Evolutionary conservation across 2,329 filamentous ascomycete genomes (phyloP).

Genomic region (Gyromitra esculenta): DNA sequence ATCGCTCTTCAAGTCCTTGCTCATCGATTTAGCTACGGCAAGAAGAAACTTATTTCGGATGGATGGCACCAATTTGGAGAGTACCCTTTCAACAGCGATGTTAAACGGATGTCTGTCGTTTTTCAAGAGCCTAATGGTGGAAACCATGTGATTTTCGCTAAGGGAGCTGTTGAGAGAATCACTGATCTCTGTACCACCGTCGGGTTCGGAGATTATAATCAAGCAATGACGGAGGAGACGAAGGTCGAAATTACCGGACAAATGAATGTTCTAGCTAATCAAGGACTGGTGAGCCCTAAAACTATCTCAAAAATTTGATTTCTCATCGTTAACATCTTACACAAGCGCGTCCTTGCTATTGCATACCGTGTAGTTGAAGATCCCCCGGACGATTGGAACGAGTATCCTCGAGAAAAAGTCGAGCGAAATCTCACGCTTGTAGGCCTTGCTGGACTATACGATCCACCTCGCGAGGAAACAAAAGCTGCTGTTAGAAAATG

Average conservation of each 20-base stretch:
- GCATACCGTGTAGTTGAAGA: constrained; percentile 62
- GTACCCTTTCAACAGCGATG: constrained; percentile 71
- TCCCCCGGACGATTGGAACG: constrained; percentile 57
- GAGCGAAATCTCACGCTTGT: constrained; percentile 68
- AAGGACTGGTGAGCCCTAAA: constrained; percentile 63
- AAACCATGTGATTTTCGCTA: constrained; percentile 66
- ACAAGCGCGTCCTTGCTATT: constrained; percentile 68
- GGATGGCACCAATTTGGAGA: constrained; percentile 68
- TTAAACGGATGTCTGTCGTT: constrained; percentile 74
- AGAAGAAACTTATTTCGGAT: constrained; percentile 60
- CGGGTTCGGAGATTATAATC: constrained; percentile 61
- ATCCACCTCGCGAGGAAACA: constrained; percentile 70
- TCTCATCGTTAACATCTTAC: constrained; percentile 7
- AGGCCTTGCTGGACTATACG: constrained; percentile 70
- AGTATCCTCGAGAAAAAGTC: constrained; percentile 64
- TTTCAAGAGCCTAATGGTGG: constrained; percentile 61
- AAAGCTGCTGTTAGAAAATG: constrained; percentile 66
- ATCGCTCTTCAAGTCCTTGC: constrained; percentile 74
- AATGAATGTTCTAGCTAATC: constrained; percentile 68
- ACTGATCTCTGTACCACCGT: constrained; percentile 67
- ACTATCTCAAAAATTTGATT: neutral
- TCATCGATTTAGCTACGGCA: constrained; percentile 68
- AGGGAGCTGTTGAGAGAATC: constrained; percentile 71
- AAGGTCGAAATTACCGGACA: constrained; percentile 65
- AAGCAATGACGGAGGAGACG: constrained; percentile 61